Evolutionary conservation across 345 rosid genomes (phyloP).

Genomic region (Gossypium longicalyx): DNA sequence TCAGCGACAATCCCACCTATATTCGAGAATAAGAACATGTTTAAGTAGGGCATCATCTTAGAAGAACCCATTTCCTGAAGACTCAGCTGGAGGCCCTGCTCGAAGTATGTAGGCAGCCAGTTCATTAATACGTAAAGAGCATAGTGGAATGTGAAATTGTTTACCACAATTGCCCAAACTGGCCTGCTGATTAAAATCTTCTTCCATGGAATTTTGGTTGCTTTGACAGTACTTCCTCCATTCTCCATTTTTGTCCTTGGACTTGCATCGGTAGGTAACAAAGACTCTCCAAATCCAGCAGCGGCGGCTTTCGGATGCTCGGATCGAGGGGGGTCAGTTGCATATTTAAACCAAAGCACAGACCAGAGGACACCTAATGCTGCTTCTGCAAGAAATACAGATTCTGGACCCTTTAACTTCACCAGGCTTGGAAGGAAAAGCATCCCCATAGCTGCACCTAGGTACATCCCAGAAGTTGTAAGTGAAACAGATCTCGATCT

Average conservation of each 20-base stretch:
- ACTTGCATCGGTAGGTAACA: slow-evolving; percentile 55
- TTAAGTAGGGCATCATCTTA: slow-evolving; percentile 94
- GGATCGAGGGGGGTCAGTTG: slow-evolving; percentile 88
- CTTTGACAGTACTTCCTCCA: slow-evolving; percentile 41
- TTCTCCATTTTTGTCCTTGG: slow-evolving; percentile 56
- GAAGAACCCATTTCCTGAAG: slow-evolving; percentile 97
- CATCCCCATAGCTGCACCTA: slow-evolving; percentile 97
- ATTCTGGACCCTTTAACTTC: slow-evolving; percentile 74
- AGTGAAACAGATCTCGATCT: slow-evolving; percentile 93
- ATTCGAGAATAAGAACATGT: slow-evolving; percentile 93
- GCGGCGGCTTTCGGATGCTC: slow-evolving; percentile 90
- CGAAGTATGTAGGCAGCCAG: slow-evolving; percentile 94
- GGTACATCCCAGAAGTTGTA: slow-evolving; percentile 93
- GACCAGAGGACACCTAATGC: slow-evolving; percentile 81
- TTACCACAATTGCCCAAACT: slow-evolving; percentile 89
- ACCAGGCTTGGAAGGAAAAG: slow-evolving; percentile 84
- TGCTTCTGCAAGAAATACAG: slow-evolving; percentile 88
- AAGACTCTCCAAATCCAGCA: slow-evolving; percentile 73
- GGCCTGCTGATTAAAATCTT: slow-evolving; percentile 66
- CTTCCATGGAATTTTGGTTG: slow-evolving; percentile 81
- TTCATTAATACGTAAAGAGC: slow-evolving; percentile 92
- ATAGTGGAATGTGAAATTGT: slow-evolving; percentile 92
- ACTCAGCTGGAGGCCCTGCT: slow-evolving; percentile 81
- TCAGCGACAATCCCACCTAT: slow-evolving; percentile 88
- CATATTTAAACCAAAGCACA: slow-evolving; percentile 74